Base-by-base conservation (phyloP, 1,284 basidiomycete species). In the Mycena citricolor region DNA sequence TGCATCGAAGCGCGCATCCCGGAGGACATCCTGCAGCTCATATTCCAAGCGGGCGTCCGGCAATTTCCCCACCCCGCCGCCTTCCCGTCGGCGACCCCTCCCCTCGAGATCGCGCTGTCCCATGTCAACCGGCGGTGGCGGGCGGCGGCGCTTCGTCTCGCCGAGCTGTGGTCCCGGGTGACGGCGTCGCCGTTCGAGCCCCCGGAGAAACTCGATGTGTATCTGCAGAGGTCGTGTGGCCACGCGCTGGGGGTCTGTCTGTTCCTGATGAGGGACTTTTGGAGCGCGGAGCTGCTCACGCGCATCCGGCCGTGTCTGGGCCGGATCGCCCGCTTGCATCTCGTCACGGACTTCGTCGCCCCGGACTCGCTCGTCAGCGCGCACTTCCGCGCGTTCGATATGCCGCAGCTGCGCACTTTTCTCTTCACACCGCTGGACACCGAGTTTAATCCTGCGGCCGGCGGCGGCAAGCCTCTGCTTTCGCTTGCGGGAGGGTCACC, bases 101-200 rank as follows among this genome's bases (percentile, higher is more conserved):
- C 44, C 14, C 31, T 51, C 22, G 49, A 51, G 29, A 43, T 43
- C 23, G 49, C 31, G 16, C 40, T 51, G 17, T 51, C 44, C 2
- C 49, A 47, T 20, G 39, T 51, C n/a, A 51, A 47, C 34, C 32
- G 20, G 31, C 44, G 49, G 38, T 51, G 49, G 49, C 33, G 49
- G 23, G 36, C 36, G 26, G 25, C 42, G 12, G 44, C 49, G 31
- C 35, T 51, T 8, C 30, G 43, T 32, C 40, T 51, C 21, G 49
- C 49, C 13, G 34, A 31, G 14, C 29, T 51, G 35, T 51, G 49
- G 49, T 46, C 49, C 13, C 47, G 39, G 12, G 39, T 51, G 26
- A 29, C 38, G 7, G 44, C 40, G 8, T 39, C 49, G 8, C 32
- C 44, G 2, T 47, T 39, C 37, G 49, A 47, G 23, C 17, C 44